Percentiles rank a stretch among this genome's conserved stretches.
Conservation (phyloP, 768 basidiomycete genomes). For the Suillus lakei region DNA sequence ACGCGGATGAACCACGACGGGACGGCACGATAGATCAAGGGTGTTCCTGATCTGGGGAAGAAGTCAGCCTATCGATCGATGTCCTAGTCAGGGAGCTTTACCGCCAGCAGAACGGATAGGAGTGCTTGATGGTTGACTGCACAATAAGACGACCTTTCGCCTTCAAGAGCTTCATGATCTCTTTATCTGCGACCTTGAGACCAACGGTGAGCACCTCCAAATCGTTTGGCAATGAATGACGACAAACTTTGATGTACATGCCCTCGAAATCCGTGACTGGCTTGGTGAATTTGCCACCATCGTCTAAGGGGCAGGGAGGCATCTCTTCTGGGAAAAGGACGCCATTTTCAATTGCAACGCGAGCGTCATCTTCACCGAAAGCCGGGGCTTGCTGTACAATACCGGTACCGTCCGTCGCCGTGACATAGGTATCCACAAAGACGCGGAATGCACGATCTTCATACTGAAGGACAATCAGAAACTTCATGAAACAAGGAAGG, state of each 20-base stretch:
- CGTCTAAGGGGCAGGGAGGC: slow-evolving; percentile 96
- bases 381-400: slow-evolving; percentile 99
- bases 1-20: slow-evolving; percentile 97
- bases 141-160: slow-evolving; percentile 86
- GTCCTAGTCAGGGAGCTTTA: slow-evolving; percentile 27
- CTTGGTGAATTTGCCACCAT: slow-evolving; percentile 83
- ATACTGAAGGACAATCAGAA: slow-evolving; percentile 56
- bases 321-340: slow-evolving; percentile 87
- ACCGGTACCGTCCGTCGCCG: slow-evolving; percentile 91
- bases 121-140: slow-evolving; percentile 85
- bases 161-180: slow-evolving; percentile 90
- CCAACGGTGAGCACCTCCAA: slow-evolving; percentile 7
- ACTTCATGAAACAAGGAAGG: not conserved
- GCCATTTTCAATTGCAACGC: slow-evolving; percentile 84
- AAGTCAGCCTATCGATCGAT: slow-evolving; percentile 2
- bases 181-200: slow-evolving; percentile 87
- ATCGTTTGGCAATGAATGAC: not conserved
- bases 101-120: slow-evolving; percentile 99
- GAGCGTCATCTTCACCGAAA: slow-evolving; percentile 98
- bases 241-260: slow-evolving; percentile 81
- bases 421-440: slow-evolving; percentile 90
- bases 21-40: slow-evolving; percentile 94
- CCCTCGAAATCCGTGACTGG: slow-evolving; percentile 92
- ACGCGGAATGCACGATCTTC: slow-evolving; percentile 92
- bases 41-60: slow-evolving; percentile 79